Evolutionary conservation across 805 yeast genomes (phyloP), one percentile per base, ranked within the genome.

Genomic region (Lipomyces spencermartinsiae): DNA sequence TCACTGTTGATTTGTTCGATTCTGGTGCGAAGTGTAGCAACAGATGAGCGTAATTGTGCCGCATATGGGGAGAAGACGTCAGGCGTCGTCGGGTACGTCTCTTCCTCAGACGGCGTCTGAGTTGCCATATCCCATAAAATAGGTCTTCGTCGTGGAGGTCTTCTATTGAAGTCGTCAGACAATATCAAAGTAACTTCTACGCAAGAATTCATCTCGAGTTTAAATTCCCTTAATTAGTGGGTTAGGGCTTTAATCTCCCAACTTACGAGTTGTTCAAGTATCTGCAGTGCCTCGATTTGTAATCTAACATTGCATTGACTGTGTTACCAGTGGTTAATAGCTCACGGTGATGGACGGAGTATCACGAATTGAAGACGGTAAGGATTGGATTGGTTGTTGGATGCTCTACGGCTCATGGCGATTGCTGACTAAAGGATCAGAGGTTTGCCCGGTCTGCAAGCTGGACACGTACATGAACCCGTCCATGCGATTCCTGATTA

Each of bases 381-480:
- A 22, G 64, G 34, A 19, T 6, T 25, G 64, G 34, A 19, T 6
- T 25, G 16, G 35, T 43, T 2, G 25, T 31, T 35, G 7, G 10
- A 16, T 33, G 19, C 9, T 62, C 4, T 43, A 29, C 25, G 25
- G 22, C 22, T 58, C 37, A 9, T 8, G 8, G 31, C 16, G 61
- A 31, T 7, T 16, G 22, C 22, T 60, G 34, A 58, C 29, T 39
- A 35, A 5, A 14, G 33, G 25, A 14, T 33, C 59, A 69, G 97
- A 92, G 78, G 90, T 93, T 87, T 95, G 99, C 83, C 98, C 98
- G 37, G 92, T 95, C 75, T 95, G 99, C 83, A 92, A 94, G 80
- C 92, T 98, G 59, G 97, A 94, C 79, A 83, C 93, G 77, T 95
- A 95, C 78, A 83, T 95, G 69, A 92, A 97, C 58, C 98, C 98